Conservation (phyloP, 441 rosid species). For the Populus trichocarpa region DNA sequence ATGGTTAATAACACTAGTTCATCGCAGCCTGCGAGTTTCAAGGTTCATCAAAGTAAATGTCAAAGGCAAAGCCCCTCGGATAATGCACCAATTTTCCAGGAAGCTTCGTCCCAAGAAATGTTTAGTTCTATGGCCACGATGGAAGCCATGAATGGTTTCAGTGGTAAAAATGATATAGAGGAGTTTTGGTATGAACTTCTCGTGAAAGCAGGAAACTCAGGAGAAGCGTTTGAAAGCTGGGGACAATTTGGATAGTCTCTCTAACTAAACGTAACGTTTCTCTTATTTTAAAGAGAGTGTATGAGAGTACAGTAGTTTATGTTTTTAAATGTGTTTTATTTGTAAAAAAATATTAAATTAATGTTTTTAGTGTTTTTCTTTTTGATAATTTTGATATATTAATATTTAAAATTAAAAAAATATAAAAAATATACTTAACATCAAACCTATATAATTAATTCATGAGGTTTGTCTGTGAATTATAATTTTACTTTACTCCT, state of each 20-base stretch:
- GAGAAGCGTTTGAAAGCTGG: background rate
- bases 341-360: too few relatives aligned
- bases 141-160: constrained; percentile 3
- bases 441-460: background rate
- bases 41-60: background rate
- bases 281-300: too few relatives aligned
- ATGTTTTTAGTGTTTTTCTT: too few relatives aligned
- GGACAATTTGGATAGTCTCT: background rate
- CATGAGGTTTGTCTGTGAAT: background rate
- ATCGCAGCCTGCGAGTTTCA: background rate
- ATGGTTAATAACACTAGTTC: background rate
- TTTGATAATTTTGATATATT: too few relatives aligned
- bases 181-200: constrained; percentile 29
- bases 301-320: background rate
- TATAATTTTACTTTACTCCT: too few relatives aligned
- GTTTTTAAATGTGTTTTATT: background rate
- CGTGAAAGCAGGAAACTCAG: constrained; percentile 20
- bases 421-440: too few relatives aligned
- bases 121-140: background rate
- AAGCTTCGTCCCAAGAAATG: background rate
- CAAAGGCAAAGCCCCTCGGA: background rate
- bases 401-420: too few relatives aligned
- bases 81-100: background rate
- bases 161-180: background rate
- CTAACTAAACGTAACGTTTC: background rate